Conservation (phyloP, 805 yeast species). For the Sporopachydermia lactativora region DNA sequence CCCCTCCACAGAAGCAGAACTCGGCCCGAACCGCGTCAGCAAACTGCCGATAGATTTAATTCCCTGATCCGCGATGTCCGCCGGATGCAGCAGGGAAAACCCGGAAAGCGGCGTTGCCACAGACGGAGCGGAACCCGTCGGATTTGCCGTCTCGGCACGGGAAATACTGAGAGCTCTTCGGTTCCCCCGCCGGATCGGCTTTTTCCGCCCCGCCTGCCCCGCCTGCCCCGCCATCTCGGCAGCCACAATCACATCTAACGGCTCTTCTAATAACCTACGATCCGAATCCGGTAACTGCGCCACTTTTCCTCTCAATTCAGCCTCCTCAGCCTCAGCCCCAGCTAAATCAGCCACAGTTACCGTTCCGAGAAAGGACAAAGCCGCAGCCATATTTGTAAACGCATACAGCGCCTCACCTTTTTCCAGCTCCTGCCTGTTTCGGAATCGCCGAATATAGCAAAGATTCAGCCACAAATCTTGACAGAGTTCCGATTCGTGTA, state of each 20-base stretch:
- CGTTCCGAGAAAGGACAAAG: slow-evolving; percentile 22
- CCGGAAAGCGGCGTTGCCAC: neutral
- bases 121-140: neutral
- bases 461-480: slow-evolving; percentile 22
- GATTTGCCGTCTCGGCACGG: neutral
- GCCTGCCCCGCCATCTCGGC: neutral
- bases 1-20: neutral
- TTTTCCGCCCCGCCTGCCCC: too few species aligned
- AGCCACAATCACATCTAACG: neutral
- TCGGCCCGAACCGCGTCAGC: neutral
- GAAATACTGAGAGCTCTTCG: neutral
- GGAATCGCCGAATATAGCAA: slow-evolving; percentile 23
- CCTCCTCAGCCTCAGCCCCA: slow-evolving; percentile 13
- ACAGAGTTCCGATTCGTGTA: slow-evolving; percentile 13
- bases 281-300: neutral
- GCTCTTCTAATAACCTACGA: neutral
- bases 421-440: slow-evolving; percentile 17
- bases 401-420: slow-evolving; percentile 25
- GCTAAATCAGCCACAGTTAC: slow-evolving; percentile 19
- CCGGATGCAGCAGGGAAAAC: neutral
- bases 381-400: slow-evolving; percentile 29
- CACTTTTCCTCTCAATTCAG: slow-evolving; percentile 9
- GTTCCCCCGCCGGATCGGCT: neutral
- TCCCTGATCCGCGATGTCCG: neutral
- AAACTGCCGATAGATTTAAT: neutral